Base-by-base conservation (phyloP, 257 asterid genomes). In the Thymus mandschuricus region DNA sequence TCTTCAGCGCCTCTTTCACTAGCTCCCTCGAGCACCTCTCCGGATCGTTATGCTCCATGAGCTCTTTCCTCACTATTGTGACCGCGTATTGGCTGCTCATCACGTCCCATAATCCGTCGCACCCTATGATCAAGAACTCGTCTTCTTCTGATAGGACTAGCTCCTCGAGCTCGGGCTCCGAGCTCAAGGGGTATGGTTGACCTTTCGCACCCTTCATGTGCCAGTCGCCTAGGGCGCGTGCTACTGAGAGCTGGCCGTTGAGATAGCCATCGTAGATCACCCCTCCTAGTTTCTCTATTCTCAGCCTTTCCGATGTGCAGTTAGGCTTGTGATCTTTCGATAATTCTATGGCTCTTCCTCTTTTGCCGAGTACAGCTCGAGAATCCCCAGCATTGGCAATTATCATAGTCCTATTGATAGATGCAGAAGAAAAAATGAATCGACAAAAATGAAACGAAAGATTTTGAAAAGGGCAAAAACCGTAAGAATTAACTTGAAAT, bases 51-150 rank as follows among this genome's bases (percentile, higher is more conserved):
- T 92, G 98, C 43, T 54, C 21, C 97, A 88, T 92, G 4, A 92
- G 92, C 75, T 86, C 92, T 68, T 88, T 86, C 73, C 98, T 80
- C n/a, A 88, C 91, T 7, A 92, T 81, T 28, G 97, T 90, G 10
- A 92, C 97, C 0, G 97, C 97, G 29, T 84, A 92, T 60, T 88
- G 96, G 78, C 97, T 92, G 41, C 98, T 92, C 97, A 90, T 92
- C 10, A 92, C 95, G 48, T 92, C 97, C 98, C 98, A 92, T 11
- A 92, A 68, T 11, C 98, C 98, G 74, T 92, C 97, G 9, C 97
- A 88, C 1, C 97, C 98, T 1, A 90, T 88, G 30, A 92, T 87
- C 79, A 92, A 72, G 81, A 92, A 92, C 86, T 92, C 92, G 5
- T 92, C 98, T 80, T 90, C 97, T 64, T 85, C 95, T 3, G 87